Conservation (phyloP, 2,329 filamentous ascomycete genomes). For the Aspergillus brasiliensis region DNA sequence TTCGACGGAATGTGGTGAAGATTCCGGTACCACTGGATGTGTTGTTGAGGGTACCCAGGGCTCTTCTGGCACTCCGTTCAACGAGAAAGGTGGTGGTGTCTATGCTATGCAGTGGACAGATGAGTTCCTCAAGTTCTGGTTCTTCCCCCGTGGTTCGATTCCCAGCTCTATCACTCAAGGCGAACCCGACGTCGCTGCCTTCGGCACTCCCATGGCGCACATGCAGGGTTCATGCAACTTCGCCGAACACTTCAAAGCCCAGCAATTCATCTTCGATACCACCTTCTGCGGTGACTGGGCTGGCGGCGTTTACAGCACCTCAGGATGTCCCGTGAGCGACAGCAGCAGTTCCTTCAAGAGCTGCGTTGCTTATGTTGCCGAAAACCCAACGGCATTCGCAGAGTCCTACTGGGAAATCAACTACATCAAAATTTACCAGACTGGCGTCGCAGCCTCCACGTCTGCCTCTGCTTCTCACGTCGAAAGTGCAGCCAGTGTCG, state of each 20-base stretch:
- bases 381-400: slow-evolving; percentile 68
- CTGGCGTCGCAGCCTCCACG: slow-evolving; percentile 15
- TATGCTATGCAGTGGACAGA: slow-evolving; percentile 53
- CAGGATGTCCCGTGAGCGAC: slow-evolving; percentile 59
- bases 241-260: slow-evolving; percentile 41
- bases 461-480: not conserved
- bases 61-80: slow-evolving; percentile 58
- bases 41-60: slow-evolving; percentile 42
- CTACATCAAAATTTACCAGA: slow-evolving; percentile 65
- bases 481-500: slow-evolving; percentile 9
- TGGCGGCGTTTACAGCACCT: slow-evolving; percentile 51
- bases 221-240: slow-evolving; percentile 48
- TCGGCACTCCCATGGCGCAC: slow-evolving; percentile 50
- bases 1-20: slow-evolving; percentile 53
- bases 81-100: slow-evolving; percentile 50
- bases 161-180: slow-evolving; percentile 49
- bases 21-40: slow-evolving; percentile 42
- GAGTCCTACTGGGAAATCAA: slow-evolving; percentile 80
- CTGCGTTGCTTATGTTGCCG: slow-evolving; percentile 72
- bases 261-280: slow-evolving; percentile 52
- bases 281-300: slow-evolving; percentile 61
- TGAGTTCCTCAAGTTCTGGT: slow-evolving; percentile 54
- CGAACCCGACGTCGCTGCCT: slow-evolving; percentile 48
- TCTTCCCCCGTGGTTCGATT: slow-evolving; percentile 49
- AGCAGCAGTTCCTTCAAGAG: slow-evolving; percentile 61